Conservation (phyloP, 2,329 filamentous ascomycete species). For the Teratosphaeria nubilosa region DNA sequence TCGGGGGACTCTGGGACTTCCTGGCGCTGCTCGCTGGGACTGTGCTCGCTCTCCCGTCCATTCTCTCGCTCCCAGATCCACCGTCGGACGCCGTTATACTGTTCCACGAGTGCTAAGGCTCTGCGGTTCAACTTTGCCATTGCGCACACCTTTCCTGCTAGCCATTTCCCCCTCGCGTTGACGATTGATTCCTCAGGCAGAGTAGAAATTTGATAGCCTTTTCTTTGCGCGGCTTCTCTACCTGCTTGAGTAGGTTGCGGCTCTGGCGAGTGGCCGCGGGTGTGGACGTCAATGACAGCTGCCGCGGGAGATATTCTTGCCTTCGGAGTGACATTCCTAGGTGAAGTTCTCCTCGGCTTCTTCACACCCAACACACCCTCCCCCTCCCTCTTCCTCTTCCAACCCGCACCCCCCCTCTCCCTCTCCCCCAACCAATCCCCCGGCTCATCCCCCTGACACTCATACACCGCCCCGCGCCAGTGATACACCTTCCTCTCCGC, state of each 20-base stretch:
- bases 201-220: not conserved
- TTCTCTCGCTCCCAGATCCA: not conserved
- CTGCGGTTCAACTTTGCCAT: not conserved
- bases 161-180: not conserved
- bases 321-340: not conserved
- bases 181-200: not conserved
- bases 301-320: not conserved
- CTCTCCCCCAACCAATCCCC: conserved; percentile 2
- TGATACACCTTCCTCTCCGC: conserved; percentile 1
- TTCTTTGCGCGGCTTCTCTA: not conserved
- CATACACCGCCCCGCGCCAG: conserved; percentile 4
- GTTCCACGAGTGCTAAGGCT: not conserved
- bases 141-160: not conserved
- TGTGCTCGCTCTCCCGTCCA: not conserved
- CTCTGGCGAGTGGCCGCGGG: not conserved
- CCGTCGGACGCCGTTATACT: not conserved
- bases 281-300: not conserved
- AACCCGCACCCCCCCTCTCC: not conserved
- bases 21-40: not conserved
- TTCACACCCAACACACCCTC: not conserved
- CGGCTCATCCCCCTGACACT: conserved; percentile 3
- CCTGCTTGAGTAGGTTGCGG: not conserved
- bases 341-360: not conserved
- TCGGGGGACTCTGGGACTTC: not conserved
- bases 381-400: conserved; percentile 1